Conservation (phyloP, 2,329 filamentous ascomycete genomes). For the Lasiodiplodia citricola region DNA sequence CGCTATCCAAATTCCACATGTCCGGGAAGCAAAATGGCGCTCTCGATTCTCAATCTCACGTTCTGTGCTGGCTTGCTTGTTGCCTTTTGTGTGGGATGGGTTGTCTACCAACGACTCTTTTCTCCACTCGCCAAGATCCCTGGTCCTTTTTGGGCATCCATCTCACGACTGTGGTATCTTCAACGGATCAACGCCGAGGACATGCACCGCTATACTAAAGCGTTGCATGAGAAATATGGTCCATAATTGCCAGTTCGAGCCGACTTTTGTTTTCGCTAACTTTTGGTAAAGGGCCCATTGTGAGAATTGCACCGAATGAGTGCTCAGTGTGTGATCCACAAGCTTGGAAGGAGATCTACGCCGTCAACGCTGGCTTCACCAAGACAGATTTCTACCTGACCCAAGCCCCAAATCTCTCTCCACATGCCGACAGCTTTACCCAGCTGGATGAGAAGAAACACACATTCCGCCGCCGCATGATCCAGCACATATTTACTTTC, state of each 20-base stretch:
- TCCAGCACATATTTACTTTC: conserved; percentile 31
- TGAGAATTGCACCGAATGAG: conserved; percentile 22
- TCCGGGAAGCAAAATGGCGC: not conserved
- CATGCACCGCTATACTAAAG: conserved; percentile 28
- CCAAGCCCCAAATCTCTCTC: conserved; percentile 30
- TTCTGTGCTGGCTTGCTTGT: conserved; percentile 16
- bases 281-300: conserved; percentile 1
- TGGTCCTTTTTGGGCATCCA: conserved; percentile 34
- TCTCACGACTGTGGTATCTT: conserved; percentile 37
- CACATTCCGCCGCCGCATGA: conserved; percentile 29
- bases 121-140: conserved; percentile 33
- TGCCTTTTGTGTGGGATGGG: conserved; percentile 28
- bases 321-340: conserved; percentile 30
- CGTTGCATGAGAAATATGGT: conserved; percentile 10
- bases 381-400: conserved; percentile 36
- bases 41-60: not conserved
- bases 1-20: not conserved
- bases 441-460: conserved; percentile 32
- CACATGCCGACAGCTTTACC: conserved; percentile 32
- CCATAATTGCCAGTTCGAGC: not conserved
- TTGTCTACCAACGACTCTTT: conserved; percentile 29
- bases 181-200: conserved; percentile 33
- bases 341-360: conserved; percentile 32
- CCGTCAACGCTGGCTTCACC: conserved; percentile 29
- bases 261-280: not conserved